Percentiles rank a stretch among this genome's conserved stretches.
Conservation (phyloP, 148 eudicot species). For the Vaccinium vitisidaea region DNA sequence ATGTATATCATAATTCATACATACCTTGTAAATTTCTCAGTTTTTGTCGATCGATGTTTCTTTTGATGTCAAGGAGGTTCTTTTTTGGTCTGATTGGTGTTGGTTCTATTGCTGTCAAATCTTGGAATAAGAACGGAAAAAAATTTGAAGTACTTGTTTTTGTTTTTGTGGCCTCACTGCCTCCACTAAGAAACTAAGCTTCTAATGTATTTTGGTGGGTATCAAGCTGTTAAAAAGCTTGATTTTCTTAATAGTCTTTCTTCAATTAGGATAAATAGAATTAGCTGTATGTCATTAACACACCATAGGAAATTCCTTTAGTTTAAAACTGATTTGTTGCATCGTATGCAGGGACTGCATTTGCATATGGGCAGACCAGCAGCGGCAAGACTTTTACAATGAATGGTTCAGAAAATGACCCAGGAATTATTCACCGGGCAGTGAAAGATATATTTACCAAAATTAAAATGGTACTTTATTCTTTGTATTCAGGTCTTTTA, state of each 20-base stretch:
- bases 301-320: not conserved
- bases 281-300: not conserved
- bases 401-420: constrained; percentile 92
- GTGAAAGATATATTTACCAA: constrained; percentile 72
- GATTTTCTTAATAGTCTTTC: not conserved
- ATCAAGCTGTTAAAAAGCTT: not conserved
- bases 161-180: not conserved
- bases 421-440: constrained; percentile 82
- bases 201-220: not conserved
- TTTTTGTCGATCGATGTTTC: not conserved
- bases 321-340: not conserved
- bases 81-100: not conserved
- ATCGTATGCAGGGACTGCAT: constrained; percentile 72
- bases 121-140: not conserved
- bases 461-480: constrained; percentile 49
- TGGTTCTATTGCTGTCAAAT: constrained; percentile 4
- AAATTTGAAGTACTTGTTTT: not conserved
- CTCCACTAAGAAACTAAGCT: not conserved
- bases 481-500: not conserved
- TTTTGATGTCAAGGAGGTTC: not conserved
- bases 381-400: constrained; percentile 98
- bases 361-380: constrained; percentile 98
- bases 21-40: not conserved
- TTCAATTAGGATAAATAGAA: not conserved
- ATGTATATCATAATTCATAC: not conserved